phyloP scores from a whole-genome alignment of 768 basidiomycete species.

The Hericium rajendrae region DNA sequence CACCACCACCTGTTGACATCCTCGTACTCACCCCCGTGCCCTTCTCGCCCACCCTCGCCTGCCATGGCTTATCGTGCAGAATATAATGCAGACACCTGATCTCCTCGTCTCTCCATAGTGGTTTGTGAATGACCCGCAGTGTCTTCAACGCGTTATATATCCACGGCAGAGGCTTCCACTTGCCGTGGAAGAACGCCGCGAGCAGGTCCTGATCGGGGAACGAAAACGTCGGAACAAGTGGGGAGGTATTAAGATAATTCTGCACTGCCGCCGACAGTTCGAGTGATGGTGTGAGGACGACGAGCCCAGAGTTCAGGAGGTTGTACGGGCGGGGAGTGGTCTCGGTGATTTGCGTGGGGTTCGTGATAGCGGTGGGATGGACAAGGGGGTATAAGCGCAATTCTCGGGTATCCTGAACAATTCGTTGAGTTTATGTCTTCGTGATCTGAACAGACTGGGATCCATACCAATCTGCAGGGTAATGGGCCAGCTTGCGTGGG shows the following conservation, averaged over 20 bases:
- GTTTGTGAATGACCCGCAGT: conserved; percentile 58
- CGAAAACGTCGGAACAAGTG: conserved; percentile 41
- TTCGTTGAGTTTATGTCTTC: background rate
- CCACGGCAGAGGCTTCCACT: conserved; percentile 75
- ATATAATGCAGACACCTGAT: conserved; percentile 86
- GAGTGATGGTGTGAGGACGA: conserved; percentile 72
- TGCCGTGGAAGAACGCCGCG: conserved; percentile 66
- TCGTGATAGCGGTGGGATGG: conserved; percentile 36
- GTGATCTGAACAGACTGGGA: conserved; percentile 9
- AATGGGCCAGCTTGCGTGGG: conserved; percentile 73
- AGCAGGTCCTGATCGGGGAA: conserved; percentile 95
- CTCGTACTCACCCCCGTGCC: conserved; percentile 38
- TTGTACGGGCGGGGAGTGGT: conserved; percentile 61
- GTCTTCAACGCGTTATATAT: conserved; percentile 92
- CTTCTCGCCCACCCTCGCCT: conserved; percentile 34
- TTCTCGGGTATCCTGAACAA: conserved; percentile 76
- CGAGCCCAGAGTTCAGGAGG: conserved; percentile 86
- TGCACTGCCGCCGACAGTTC: conserved; percentile 43
- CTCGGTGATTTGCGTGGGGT: conserved; percentile 31
- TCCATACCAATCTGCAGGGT: conserved; percentile 77
- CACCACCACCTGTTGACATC: conserved; percentile 73
- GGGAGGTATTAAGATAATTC: conserved; percentile 46
- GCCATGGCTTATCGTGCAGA: conserved; percentile 81
- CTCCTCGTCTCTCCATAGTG: conserved; percentile 79
- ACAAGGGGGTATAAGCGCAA: conserved; percentile 64